Percentiles rank a stretch among this genome's conserved stretches.
Evolutionary conservation across 164 flowering plant genomes (phyloP).

Genomic region (Aristolochia californica): DNA sequence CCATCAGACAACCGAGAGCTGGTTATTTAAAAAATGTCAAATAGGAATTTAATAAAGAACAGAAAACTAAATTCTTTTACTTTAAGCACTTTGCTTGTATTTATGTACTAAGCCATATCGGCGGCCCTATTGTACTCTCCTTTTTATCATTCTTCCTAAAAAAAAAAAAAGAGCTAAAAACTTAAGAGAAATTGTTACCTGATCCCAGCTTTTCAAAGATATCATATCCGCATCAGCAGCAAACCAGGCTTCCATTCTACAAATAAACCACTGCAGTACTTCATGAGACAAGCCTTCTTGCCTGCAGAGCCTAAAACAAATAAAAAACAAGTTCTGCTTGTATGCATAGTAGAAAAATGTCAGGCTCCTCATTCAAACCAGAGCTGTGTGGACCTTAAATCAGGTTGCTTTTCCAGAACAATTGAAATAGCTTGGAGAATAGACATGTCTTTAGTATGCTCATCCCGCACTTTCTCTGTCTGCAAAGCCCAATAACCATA

Average conservation of each 20-base stretch:
- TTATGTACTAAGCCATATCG: no score
- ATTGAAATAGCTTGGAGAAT: constrained; percentile 62
- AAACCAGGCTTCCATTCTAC: constrained; percentile 98
- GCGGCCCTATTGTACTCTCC: no score
- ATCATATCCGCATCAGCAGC: constrained; percentile 91
- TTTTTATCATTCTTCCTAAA: background rate
- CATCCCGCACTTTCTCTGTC: constrained; percentile 83
- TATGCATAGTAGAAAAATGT: background rate
- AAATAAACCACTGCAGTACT: constrained; percentile 80
- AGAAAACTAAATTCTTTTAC: no score
- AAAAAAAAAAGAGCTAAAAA: background rate
- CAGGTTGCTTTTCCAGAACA: constrained; percentile 59
- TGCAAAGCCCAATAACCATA: constrained; percentile 11
- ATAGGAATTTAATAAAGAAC: no score
- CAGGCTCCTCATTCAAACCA: background rate
- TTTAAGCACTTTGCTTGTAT: no score
- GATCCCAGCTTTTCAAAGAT: constrained; percentile 83
- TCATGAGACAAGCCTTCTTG: constrained; percentile 72
- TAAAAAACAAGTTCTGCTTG: background rate
- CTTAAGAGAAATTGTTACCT: constrained; percentile 23
- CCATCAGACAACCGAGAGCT: no score
- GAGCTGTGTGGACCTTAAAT: constrained; percentile 41
- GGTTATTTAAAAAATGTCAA: no score
- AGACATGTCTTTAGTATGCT: constrained; percentile 59
- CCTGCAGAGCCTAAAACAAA: constrained; percentile 19